A percentile compares a stretch with the other conserved stretches of the same genome.
Conservation (phyloP, 768 basidiomycete genomes). For the Termitomyces sp. region DNA sequence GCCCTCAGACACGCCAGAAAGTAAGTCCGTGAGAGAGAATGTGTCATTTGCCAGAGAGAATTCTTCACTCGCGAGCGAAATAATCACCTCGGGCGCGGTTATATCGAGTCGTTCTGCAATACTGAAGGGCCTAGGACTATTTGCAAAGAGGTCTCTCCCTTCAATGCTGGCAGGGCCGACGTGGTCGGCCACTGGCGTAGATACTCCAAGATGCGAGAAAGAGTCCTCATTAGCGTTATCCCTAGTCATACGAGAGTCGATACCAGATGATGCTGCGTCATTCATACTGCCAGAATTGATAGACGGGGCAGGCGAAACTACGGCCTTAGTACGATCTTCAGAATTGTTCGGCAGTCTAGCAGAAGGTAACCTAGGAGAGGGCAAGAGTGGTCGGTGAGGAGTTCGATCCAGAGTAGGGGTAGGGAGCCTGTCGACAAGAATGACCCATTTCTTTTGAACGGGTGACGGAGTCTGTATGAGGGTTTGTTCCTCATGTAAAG, state of each 20-base stretch:
- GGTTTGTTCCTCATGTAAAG: background rate
- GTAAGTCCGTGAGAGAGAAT: background rate
- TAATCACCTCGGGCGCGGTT: background rate
- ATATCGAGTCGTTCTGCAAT: background rate
- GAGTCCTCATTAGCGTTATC: background rate
- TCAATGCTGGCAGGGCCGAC: no score
- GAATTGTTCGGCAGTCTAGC: background rate
- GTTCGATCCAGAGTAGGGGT: background rate
- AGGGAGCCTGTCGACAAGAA: background rate
- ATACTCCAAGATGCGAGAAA: background rate
- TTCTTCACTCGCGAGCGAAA: background rate
- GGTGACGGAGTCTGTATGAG: slow-evolving; percentile 5
- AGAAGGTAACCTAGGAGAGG: background rate
- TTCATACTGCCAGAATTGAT: background rate
- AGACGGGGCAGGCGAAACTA: background rate
- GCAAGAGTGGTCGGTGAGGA: background rate
- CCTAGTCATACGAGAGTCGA: background rate
- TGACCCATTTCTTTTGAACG: background rate
- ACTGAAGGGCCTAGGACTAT: background rate
- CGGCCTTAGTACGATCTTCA: background rate
- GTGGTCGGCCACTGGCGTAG: background rate
- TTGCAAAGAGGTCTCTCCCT: background rate
- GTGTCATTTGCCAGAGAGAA: background rate
- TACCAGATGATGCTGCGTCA: background rate
- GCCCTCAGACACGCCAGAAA: background rate